Evolutionary conservation across 768 basidiomycete species (phyloP).

Genomic region (Chalciporus chontae): DNA sequence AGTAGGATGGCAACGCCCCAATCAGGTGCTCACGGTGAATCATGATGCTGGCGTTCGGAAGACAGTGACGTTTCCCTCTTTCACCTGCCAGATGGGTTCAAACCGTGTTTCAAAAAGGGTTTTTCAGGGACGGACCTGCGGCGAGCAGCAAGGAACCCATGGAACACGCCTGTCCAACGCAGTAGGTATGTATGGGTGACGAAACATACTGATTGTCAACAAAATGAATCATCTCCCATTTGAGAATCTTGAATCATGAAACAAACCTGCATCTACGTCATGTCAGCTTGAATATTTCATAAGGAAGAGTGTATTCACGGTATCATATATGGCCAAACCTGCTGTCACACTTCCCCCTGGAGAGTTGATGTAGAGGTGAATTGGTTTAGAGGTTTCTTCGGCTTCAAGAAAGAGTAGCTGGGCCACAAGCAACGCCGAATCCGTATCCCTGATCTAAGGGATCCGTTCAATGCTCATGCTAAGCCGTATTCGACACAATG

Average conservation of each 20-base stretch:
- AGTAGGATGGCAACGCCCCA: not conserved
- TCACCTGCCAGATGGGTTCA: conserved; percentile 47
- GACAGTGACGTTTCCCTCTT: conserved; percentile 84
- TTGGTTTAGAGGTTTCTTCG: conserved; percentile 90
- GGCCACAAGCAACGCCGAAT: conserved; percentile 84
- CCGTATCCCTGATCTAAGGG: conserved; percentile 79
- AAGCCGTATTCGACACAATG: conserved; percentile 5
- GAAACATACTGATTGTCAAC: conserved; percentile 69
- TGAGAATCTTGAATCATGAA: conserved; percentile 1
- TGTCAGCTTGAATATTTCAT: conserved; percentile 12
- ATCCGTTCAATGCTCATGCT: conserved; percentile 11
- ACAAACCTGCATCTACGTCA: conserved; percentile 67
- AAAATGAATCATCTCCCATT: conserved; percentile 25
- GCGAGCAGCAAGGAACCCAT: conserved; percentile 95
- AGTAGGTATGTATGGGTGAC: conserved; percentile 94
- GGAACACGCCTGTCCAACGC: conserved; percentile 90
- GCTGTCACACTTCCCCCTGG: conserved; percentile 96
- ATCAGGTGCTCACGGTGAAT: conserved; percentile 75
- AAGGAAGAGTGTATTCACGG: conserved; percentile 50
- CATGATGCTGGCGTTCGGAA: conserved; percentile 96
- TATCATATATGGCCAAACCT: conserved; percentile 96
- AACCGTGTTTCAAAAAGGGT: conserved; percentile 8
- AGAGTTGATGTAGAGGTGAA: conserved; percentile 95
- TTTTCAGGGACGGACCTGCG: conserved; percentile 48
- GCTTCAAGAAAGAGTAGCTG: conserved; percentile 96